Evolutionary conservation across 768 basidiomycete genomes (phyloP).

Genomic region (Chalciporus pseudorubinellus): DNA sequence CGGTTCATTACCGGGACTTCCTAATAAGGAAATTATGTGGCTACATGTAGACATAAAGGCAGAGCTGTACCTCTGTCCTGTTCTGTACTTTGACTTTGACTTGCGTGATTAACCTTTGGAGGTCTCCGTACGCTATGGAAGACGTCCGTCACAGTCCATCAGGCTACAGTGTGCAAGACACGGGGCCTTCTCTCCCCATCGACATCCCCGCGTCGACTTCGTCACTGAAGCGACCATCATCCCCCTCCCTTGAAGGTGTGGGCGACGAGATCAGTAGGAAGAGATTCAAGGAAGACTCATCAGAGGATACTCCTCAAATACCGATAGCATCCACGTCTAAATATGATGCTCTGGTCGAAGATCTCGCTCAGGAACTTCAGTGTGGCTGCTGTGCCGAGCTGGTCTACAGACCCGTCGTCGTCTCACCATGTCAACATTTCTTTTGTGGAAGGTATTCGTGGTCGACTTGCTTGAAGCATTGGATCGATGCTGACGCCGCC

Average conservation of each 20-base stretch:
- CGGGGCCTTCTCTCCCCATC: slow-evolving; percentile 6
- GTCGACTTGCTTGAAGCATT: neutral
- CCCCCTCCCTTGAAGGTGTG: slow-evolving; percentile 53
- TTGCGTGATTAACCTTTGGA: slow-evolving; percentile 11
- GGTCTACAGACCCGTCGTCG: slow-evolving; percentile 78
- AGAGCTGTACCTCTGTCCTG: slow-evolving; percentile 14
- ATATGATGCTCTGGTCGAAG: slow-evolving; percentile 46
- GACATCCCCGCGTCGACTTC: slow-evolving; percentile 18
- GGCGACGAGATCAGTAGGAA: slow-evolving; percentile 53
- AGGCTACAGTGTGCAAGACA: neutral
- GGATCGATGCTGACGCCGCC: slow-evolving; percentile 42
- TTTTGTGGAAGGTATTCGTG: slow-evolving; percentile 78
- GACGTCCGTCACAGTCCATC: neutral
- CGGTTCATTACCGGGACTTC: slow-evolving; percentile 14
- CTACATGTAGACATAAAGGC: slow-evolving; percentile 20
- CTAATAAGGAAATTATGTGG: slow-evolving; percentile 26
- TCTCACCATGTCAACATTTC: slow-evolving; percentile 85
- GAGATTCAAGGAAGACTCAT: slow-evolving; percentile 52
- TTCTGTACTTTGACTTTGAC: slow-evolving; percentile 17
- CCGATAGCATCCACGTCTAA: slow-evolving; percentile 21
- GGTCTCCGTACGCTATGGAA: slow-evolving; percentile 16
- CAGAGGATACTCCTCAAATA: slow-evolving; percentile 17
- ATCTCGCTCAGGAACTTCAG: slow-evolving; percentile 71
- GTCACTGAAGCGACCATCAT: slow-evolving; percentile 58
- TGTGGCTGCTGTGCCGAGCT: slow-evolving; percentile 85